A percentile compares a stretch with the other conserved stretches of the same genome.
These are phyloP conservation scores for Microsporum ferrugineum DNA, from an alignment of 2,329 filamentous ascomycete genomes.

Conservation along the genomic window DNA sequence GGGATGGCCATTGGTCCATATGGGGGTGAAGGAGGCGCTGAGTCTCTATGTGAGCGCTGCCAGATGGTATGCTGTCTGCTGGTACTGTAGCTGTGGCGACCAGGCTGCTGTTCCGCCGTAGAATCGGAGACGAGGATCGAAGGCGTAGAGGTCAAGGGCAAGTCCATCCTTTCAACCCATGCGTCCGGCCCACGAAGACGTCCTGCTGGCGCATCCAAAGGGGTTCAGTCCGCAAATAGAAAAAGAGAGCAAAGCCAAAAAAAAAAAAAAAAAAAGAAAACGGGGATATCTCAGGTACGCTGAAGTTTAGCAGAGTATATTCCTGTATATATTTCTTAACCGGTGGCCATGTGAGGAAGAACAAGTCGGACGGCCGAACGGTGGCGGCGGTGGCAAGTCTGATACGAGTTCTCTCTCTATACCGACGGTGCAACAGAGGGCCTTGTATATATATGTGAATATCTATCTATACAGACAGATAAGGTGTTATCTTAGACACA, in stretches of 20 bases:
- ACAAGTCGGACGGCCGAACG: neutral
- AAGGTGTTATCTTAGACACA: no score
- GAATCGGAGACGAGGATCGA: conserved; percentile 35
- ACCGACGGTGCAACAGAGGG: neutral
- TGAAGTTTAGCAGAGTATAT: neutral
- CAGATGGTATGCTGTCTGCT: neutral
- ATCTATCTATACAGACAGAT: no score
- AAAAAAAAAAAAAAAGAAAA: neutral
- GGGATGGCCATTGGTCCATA: conserved; percentile 52
- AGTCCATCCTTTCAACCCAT: conserved; percentile 33
- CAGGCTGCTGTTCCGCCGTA: conserved; percentile 10
- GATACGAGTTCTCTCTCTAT: neutral
- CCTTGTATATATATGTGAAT: neutral
- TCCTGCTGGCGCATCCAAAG: conserved; percentile 10
- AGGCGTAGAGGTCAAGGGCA: conserved; percentile 29
- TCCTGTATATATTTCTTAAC: neutral
- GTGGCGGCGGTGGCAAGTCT: conserved; percentile 2
- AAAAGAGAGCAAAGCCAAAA: neutral
- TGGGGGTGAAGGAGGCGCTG: conserved; percentile 14
- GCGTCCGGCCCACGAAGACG: conserved; percentile 14
- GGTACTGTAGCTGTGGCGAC: neutral
- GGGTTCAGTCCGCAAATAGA: neutral
- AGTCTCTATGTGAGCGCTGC: conserved; percentile 17
- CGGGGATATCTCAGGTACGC: neutral
- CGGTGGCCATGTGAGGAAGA: neutral